Evolutionary conservation across 2,329 filamentous ascomycete species (phyloP).

Genomic region (Chrysosphaeria jannelii): DNA sequence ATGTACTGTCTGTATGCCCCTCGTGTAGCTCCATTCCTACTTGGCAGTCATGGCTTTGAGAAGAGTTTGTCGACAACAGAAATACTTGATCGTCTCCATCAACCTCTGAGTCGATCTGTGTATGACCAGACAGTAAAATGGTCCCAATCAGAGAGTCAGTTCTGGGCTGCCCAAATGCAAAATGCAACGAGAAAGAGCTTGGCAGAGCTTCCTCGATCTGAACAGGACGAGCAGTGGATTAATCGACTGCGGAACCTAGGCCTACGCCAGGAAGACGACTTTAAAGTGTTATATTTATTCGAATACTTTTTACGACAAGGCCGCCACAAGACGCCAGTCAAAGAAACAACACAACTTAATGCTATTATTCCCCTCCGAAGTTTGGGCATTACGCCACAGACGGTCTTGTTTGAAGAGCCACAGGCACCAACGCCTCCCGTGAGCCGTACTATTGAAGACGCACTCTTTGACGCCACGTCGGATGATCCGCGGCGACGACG

Average conservation of each 20-base stretch:
- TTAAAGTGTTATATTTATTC: conserved; percentile 57
- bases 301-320: conserved; percentile 81
- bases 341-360: too few relatives aligned
- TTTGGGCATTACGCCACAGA: conserved; percentile 54
- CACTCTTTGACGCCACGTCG: conserved; percentile 67
- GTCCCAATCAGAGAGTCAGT: too few relatives aligned
- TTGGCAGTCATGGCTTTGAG: conserved; percentile 7
- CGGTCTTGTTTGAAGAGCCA: conserved; percentile 83
- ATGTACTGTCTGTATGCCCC: conserved; percentile 59
- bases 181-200: too few relatives aligned
- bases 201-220: conserved; percentile 26
- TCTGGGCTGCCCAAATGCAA: too few relatives aligned
- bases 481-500: conserved; percentile 17
- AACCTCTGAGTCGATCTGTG: conserved; percentile 46
- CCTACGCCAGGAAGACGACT: conserved; percentile 55
- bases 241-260: conserved; percentile 57
- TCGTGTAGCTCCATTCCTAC: conserved; percentile 46
- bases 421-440: too few relatives aligned
- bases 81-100: conserved; percentile 57
- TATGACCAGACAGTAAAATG: conserved; percentile 68
- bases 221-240: conserved; percentile 88
- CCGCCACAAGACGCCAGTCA: conserved; percentile 28
- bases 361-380: conserved; percentile 45
- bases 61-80: conserved; percentile 23
- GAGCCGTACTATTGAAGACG: conserved; percentile 57